Evolutionary conservation across 1,139 yeast genomes (phyloP).

Genomic region (Pichia sp.): DNA sequence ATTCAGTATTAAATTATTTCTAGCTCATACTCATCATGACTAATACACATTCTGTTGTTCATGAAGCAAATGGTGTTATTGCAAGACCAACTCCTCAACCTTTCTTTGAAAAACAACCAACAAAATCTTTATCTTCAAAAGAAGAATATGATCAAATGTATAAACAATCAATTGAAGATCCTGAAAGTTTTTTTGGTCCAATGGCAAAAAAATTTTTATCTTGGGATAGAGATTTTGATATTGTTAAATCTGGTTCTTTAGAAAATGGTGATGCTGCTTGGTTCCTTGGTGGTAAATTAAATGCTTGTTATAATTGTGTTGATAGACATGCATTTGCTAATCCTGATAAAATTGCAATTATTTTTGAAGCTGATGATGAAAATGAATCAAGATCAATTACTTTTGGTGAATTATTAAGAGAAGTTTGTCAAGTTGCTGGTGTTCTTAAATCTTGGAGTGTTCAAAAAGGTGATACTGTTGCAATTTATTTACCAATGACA

Average conservation of each 20-base stretch:
- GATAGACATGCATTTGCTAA: conserved; percentile 87
- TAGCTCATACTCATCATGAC: conserved; percentile 5
- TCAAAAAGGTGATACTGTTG: conserved; percentile 90
- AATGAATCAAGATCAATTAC: conserved; percentile 67
- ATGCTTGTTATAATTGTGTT: conserved; percentile 92
- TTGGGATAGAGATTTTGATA: conserved; percentile 81
- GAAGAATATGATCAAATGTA: conserved; percentile 74
- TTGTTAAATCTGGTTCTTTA: conserved; percentile 68
- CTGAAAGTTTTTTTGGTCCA: conserved; percentile 78
- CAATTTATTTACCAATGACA: conserved; percentile 94
- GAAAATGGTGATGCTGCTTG: conserved; percentile 77
- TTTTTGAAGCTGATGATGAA: conserved; percentile 94
- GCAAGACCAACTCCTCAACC: conserved; percentile 67
- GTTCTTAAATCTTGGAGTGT: conserved; percentile 84
- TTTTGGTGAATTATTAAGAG: conserved; percentile 77
- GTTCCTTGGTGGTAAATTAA: conserved; percentile 90
- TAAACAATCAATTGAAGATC: conserved; percentile 70
- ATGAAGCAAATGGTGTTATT: conserved; percentile 68
- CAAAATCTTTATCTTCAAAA: conserved; percentile 33
- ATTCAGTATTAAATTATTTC: not conserved
- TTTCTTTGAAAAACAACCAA: conserved; percentile 69
- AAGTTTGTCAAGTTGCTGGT: conserved; percentile 85
- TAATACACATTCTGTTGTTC: conserved; percentile 44
- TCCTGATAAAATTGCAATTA: conserved; percentile 84
- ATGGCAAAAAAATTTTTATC: conserved; percentile 69